These are phyloP conservation scores for Entophlyctis luteolus DNA, from an alignment of 192 early-diverging fungal genomes.

Conservation along the genomic window DNA sequence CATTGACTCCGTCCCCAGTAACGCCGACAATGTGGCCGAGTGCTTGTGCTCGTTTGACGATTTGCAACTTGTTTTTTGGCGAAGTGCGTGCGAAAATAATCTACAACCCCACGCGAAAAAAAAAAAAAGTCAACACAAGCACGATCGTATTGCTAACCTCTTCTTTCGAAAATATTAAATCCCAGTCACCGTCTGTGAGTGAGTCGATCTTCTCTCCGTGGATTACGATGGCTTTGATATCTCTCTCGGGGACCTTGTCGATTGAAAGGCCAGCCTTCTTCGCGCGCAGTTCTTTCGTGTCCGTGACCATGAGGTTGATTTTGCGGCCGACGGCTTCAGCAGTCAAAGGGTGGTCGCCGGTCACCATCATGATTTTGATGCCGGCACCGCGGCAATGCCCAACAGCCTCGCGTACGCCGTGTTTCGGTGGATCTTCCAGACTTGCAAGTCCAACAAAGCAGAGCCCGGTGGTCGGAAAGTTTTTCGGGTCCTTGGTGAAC, in stretches of 20 bases:
- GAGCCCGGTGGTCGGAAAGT: constrained; percentile 53
- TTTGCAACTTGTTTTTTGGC: constrained; percentile 78
- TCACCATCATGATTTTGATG: constrained; percentile 77
- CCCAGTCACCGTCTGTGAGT: constrained; percentile 65
- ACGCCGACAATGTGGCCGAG: constrained; percentile 74
- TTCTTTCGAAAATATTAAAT: constrained; percentile 54
- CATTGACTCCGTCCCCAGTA: constrained; percentile 89
- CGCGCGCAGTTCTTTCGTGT: neutral
- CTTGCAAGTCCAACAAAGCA: constrained; percentile 73
- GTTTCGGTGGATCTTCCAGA: constrained; percentile 81
- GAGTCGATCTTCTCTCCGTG: constrained; percentile 62
- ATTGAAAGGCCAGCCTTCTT: neutral
- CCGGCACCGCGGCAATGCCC: constrained; percentile 58
- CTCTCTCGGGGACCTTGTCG: constrained; percentile 1
- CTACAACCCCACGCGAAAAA: no score
- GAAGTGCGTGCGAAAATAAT: constrained; percentile 84
- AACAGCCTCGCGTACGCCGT: constrained; percentile 66
- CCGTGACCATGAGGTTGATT: constrained; percentile 56
- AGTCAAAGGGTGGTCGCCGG: constrained; percentile 74
- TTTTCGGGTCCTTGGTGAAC: no score
- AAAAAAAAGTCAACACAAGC: no score
- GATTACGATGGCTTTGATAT: constrained; percentile 34
- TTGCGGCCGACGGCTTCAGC: constrained; percentile 74
- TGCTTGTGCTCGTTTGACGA: constrained; percentile 53
- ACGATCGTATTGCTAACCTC: no score